phyloP scores from a whole-genome alignment of 179 eudicot genomes.

The Heliamphora pulchella region DNA sequence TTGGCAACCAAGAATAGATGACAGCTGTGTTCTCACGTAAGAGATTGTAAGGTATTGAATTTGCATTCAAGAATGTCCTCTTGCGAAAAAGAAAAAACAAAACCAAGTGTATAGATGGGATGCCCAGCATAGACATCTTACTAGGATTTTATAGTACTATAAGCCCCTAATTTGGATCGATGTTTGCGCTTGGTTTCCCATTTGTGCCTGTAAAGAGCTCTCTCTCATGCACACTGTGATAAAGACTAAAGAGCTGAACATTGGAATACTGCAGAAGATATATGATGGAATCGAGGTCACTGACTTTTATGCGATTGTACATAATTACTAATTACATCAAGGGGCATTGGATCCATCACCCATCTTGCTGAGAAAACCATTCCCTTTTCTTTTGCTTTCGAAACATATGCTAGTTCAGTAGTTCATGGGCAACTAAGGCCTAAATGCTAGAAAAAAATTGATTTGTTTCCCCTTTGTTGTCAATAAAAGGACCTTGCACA shows the following conservation, averaged over 20 bases:
- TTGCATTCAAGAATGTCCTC: background rate
- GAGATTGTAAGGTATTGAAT: conserved; percentile 2
- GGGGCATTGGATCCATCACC: background rate
- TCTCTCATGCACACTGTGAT: background rate
- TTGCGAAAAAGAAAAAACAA: background rate
- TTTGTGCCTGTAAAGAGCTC: background rate
- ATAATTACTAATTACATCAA: background rate
- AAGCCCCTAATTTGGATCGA: too few species aligned
- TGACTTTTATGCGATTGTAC: background rate
- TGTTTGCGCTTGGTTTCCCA: too few species aligned
- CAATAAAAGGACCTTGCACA: background rate
- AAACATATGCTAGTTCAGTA: background rate
- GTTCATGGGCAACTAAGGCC: background rate
- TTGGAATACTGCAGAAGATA: background rate
- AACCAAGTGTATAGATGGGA: too few species aligned
- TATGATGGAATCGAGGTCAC: conserved; percentile 3
- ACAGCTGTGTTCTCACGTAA: conserved; percentile 10
- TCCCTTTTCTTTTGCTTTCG: background rate
- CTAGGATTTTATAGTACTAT: too few species aligned
- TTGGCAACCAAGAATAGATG: conserved; percentile 5
- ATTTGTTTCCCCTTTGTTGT: background rate
- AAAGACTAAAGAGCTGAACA: background rate
- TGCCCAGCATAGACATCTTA: too few species aligned
- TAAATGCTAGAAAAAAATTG: background rate
- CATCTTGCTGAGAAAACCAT: background rate